phyloP scores from a whole-genome alignment of 2,329 filamentous ascomycete species.

The Alternaria sp. region DNA sequence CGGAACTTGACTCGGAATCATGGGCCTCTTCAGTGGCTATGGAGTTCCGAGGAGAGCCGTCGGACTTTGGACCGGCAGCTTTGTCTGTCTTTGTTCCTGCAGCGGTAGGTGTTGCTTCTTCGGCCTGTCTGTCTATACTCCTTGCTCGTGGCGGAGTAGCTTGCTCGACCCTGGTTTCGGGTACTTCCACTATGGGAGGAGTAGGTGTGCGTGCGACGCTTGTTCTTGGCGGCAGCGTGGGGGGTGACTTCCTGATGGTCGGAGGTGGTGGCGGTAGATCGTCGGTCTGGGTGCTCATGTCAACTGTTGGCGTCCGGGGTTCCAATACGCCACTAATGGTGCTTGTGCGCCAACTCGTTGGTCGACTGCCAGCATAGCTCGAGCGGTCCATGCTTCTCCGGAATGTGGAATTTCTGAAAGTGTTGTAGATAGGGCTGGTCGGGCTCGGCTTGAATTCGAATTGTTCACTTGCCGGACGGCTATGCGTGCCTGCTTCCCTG shows the following conservation, averaged over 20 bases:
- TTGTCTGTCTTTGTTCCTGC: background rate
- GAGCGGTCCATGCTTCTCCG: constrained; percentile 74
- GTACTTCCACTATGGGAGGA: constrained; percentile 43
- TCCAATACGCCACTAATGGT: constrained; percentile 68
- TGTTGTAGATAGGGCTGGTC: constrained; percentile 72
- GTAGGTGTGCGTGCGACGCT: constrained; percentile 26
- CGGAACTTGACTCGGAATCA: constrained; percentile 39
- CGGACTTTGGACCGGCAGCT: background rate
- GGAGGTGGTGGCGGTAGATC: constrained; percentile 29
- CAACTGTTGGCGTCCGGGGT: constrained; percentile 64
- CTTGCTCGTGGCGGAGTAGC: constrained; percentile 19
- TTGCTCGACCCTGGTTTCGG: constrained; percentile 37
- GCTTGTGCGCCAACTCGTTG: constrained; percentile 75
- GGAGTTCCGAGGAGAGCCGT: constrained; percentile 7
- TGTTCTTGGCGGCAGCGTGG: constrained; percentile 32
- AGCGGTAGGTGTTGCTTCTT: constrained; percentile 11
- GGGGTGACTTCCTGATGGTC: constrained; percentile 27
- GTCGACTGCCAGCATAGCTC: constrained; percentile 61
- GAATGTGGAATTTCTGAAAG: constrained; percentile 64
- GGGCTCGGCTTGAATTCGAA: constrained; percentile 84
- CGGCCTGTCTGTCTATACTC: constrained; percentile 6
- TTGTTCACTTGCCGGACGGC: constrained; percentile 75
- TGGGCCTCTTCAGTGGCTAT: constrained; percentile 49
- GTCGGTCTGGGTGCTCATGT: constrained; percentile 34
- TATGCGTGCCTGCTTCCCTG: constrained; percentile 81